A percentile compares a stretch with the other conserved stretches of the same genome.
These are phyloP conservation scores for Podaxis sp. DNA, from an alignment of 768 basidiomycete genomes.

Conservation along the genomic window DNA sequence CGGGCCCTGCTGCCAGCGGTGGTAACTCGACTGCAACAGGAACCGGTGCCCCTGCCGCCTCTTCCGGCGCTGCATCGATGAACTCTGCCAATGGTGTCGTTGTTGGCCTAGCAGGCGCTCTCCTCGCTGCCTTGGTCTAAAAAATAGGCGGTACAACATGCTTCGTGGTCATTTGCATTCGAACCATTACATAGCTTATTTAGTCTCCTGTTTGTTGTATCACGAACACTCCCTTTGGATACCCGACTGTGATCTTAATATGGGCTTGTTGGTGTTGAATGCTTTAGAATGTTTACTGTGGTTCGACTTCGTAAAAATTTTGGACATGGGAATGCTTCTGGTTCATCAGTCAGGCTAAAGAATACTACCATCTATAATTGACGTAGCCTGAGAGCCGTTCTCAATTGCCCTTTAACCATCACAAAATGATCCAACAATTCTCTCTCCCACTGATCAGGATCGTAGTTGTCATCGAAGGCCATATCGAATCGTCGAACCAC, in stretches of 20 bases:
- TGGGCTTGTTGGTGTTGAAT: not conserved
- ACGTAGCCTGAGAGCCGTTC: not conserved
- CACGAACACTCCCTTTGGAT: not conserved
- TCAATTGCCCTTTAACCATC: slow-evolving; percentile 14
- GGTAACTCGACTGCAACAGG: not conserved
- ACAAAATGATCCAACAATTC: slow-evolving; percentile 17
- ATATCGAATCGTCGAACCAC: slow-evolving; percentile 17
- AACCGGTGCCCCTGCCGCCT: not conserved
- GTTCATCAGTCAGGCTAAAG: not conserved
- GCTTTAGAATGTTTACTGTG: not conserved
- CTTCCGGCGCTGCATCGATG: not conserved
- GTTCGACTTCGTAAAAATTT: not conserved
- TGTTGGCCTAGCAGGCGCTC: slow-evolving; percentile 1
- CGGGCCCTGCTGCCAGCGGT: not conserved
- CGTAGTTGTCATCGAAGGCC: slow-evolving; percentile 16
- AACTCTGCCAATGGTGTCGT: not conserved
- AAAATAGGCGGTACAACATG: not conserved
- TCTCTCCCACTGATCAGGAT: slow-evolving; percentile 15
- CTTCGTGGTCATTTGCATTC: not conserved
- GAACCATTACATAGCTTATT: not conserved
- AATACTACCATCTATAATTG: not conserved
- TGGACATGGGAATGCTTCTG: not conserved
- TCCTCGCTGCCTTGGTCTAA: slow-evolving; percentile 2
- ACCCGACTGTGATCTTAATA: slow-evolving; percentile 1
- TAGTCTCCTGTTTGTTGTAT: not conserved